phyloP scores from a whole-genome alignment of 2,329 filamentous ascomycete genomes.

The Mycocentrospora acerina region DNA sequence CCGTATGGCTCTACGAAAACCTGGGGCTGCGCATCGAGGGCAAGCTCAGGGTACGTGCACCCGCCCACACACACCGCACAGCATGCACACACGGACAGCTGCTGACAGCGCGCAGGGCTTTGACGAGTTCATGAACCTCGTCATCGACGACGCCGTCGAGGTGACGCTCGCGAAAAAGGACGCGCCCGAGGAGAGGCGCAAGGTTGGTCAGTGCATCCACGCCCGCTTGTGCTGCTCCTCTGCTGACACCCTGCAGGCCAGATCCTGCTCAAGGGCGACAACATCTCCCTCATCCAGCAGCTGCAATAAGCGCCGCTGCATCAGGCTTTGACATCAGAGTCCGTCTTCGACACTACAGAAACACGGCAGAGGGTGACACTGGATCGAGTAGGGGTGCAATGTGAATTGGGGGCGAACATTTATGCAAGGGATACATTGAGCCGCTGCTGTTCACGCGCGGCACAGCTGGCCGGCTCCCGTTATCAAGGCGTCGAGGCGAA shows the following conservation, averaged over 20 bases:
- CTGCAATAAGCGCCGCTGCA: slow-evolving; percentile 20
- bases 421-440: neutral
- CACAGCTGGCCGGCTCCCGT: slow-evolving; percentile 65
- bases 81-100: too few relatives aligned
- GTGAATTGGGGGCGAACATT: slow-evolving; percentile 2
- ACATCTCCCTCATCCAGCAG: slow-evolving; percentile 73
- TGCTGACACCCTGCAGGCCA: slow-evolving; percentile 59
- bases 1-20: slow-evolving; percentile 97
- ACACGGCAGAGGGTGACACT: slow-evolving; percentile 3
- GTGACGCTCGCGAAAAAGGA: slow-evolving; percentile 84
- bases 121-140: slow-evolving; percentile 99
- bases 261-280: slow-evolving; percentile 85
- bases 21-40: slow-evolving; percentile 91
- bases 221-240: neutral
- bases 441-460: slow-evolving; percentile 18
- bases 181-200: slow-evolving; percentile 71
- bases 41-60: slow-evolving; percentile 77
- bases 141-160: slow-evolving; percentile 92
- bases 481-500: slow-evolving; percentile 75
- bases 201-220: slow-evolving; percentile 63
- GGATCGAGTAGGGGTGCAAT: slow-evolving; percentile 3
- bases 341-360: slow-evolving; percentile 7
- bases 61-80: slow-evolving; percentile 1
- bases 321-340: neutral
- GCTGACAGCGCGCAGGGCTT: slow-evolving; percentile 67